Evolutionary conservation across 768 basidiomycete species (phyloP).

Genomic region (Boletus barrowsii): DNA sequence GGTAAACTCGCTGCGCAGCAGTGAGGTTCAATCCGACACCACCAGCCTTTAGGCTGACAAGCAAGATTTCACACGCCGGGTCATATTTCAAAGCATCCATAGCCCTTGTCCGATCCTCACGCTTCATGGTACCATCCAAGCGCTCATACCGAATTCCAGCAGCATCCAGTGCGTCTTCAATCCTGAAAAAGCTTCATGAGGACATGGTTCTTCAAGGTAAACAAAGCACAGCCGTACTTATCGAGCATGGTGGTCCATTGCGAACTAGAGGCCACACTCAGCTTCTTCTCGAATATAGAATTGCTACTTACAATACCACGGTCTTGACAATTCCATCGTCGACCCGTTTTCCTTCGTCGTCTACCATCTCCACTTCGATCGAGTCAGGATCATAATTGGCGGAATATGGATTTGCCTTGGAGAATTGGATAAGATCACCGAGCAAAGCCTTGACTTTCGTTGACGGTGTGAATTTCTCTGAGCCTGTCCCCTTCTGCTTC

Average conservation of each 20-base stretch:
- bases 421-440: slow-evolving; percentile 75
- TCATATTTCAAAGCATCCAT: slow-evolving; percentile 93
- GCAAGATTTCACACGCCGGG: slow-evolving; percentile 85
- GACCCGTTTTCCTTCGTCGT: slow-evolving; percentile 65
- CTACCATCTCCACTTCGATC: slow-evolving; percentile 74
- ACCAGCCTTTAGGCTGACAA: slow-evolving; percentile 95
- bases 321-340: slow-evolving; percentile 81
- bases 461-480: slow-evolving; percentile 68
- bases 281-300: slow-evolving; percentile 12
- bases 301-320: slow-evolving; percentile 82
- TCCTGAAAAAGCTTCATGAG: slow-evolving; percentile 39
- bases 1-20: slow-evolving; percentile 87
- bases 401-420: slow-evolving; percentile 82
- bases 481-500: slow-evolving; percentile 48
- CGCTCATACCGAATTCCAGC: slow-evolving; percentile 86
- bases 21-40: slow-evolving; percentile 97
- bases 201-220: neutral
- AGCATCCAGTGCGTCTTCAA: slow-evolving; percentile 85
- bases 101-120: slow-evolving; percentile 86
- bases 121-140: slow-evolving; percentile 96
- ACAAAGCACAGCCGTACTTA: slow-evolving; percentile 47
- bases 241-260: slow-evolving; percentile 96
- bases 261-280: slow-evolving; percentile 49
- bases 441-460: slow-evolving; percentile 88
- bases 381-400: slow-evolving; percentile 77